These are phyloP conservation scores for Globisporangium nodosum DNA, from an alignment of 352 stramenopile species.

Conservation along the genomic window DNA sequence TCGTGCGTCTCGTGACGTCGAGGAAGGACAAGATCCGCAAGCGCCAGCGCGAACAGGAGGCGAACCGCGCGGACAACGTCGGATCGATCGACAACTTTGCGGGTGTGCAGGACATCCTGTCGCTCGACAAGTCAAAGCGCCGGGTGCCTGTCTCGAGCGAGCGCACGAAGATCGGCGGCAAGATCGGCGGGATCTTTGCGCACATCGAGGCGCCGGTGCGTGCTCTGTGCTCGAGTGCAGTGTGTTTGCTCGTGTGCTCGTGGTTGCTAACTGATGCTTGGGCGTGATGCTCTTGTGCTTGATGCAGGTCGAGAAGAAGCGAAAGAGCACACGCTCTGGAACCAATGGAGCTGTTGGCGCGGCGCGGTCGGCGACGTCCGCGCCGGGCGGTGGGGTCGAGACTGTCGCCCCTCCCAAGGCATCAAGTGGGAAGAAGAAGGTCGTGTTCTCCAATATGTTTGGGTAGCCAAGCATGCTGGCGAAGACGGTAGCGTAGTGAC, in stretches of 20 bases:
- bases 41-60: constrained; percentile 75
- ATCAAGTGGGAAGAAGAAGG: constrained; percentile 67
- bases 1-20: constrained; percentile 81
- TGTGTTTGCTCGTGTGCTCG: too few relatives aligned
- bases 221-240: neutral
- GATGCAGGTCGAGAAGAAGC: constrained; percentile 56
- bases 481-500: neutral
- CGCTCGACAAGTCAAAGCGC: constrained; percentile 67
- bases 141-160: constrained; percentile 45
- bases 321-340: constrained; percentile 25
- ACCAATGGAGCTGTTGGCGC: constrained; percentile 5
- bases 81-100: constrained; percentile 87
- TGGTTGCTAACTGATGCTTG: too few relatives aligned
- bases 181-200: constrained; percentile 80
- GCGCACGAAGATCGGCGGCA: constrained; percentile 56
- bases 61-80: constrained; percentile 65
- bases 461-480: constrained; percentile 17
- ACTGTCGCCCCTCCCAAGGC: constrained; percentile 19
- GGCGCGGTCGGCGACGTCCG: constrained; percentile 1
- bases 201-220: constrained; percentile 62
- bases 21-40: constrained; percentile 88
- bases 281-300: neutral
- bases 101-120: constrained; percentile 71
- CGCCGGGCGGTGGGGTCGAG: constrained; percentile 7
- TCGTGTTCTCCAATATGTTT: constrained; percentile 76